Percentiles rank a stretch among this genome's conserved stretches.
Evolutionary conservation across 805 yeast genomes (phyloP).

Genomic region (Yamadazyma akitaensis): DNA sequence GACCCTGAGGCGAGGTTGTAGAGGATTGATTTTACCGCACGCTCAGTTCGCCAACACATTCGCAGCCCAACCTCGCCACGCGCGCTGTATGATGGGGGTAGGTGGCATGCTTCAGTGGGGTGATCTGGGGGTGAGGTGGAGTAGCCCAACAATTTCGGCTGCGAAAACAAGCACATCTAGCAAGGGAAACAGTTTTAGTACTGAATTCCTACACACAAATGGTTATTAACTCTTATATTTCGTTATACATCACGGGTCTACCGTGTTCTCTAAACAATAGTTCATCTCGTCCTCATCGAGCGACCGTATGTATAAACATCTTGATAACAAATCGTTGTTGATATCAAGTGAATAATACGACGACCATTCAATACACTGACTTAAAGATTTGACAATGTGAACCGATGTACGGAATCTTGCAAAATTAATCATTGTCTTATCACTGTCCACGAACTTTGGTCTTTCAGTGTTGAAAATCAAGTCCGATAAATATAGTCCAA

Average conservation of each 20-base stretch:
- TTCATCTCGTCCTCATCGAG: slow-evolving; percentile 71
- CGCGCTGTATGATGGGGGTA: too few species aligned
- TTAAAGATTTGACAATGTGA: slow-evolving; percentile 68
- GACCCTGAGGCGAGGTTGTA: too few species aligned
- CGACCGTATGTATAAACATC: slow-evolving; percentile 77
- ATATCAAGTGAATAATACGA: slow-evolving; percentile 54
- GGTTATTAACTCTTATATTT: not conserved
- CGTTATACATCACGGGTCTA: not conserved
- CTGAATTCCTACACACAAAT: too few species aligned
- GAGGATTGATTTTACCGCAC: too few species aligned
- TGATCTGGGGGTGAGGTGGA: not conserved
- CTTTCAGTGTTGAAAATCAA: slow-evolving; percentile 69
- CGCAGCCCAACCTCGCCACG: too few species aligned
- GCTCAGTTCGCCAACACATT: too few species aligned
- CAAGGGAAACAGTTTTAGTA: not conserved
- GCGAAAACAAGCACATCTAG: not conserved
- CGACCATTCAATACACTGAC: slow-evolving; percentile 85
- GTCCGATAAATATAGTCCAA: slow-evolving; percentile 83
- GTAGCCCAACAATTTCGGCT: slow-evolving; percentile 2
- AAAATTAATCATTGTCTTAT: slow-evolving; percentile 60
- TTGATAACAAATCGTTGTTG: slow-evolving; percentile 67
- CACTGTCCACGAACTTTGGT: slow-evolving; percentile 41
- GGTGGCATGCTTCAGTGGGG: not conserved
- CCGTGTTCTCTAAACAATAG: slow-evolving; percentile 13
- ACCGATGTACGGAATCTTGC: slow-evolving; percentile 75